Base-by-base conservation (phyloP, 345 rosid genomes). In the Dipteronia sinensis region DNA sequence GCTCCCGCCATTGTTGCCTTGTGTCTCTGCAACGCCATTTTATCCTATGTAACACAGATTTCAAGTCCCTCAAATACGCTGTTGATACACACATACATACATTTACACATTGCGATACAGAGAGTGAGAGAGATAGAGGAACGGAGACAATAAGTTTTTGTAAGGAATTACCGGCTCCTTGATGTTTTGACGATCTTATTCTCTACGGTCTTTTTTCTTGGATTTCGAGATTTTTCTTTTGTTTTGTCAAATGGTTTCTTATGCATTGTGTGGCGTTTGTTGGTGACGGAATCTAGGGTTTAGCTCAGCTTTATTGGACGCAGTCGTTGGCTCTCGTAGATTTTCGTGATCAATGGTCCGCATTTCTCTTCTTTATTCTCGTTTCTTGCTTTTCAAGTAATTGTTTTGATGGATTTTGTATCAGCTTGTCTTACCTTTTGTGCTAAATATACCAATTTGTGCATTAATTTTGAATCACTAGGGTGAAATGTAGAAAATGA, bases 261-360 rank as follows among this genome's bases (percentile, higher is more conserved):
- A 67, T 70, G 73, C 81, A 64, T 83, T 78, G 61, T 31, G 13
- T 13, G 20, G 51, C 53, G 34, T 22, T 19, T 49, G 4, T 53
- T n/a, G 38, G 27, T 61, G 65, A 65, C 17, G 65, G 68, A 69
- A 77, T 65, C 86, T 79, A 73, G 79, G 82, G 82, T 75, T 34
- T 34, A 34, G 34, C 34, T 77, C 66, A 77, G 62, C 23, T 56
- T 56, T 56, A n/a, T 56, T 58, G 72, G 75, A 67, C 72, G 76
- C 79, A 38, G 82, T 69, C 40, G 29, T 82, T 27, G 79, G 76
- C 79, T 81, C 87, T 66, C 70, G 80, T 46, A 40, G 64, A 76
- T 69, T 76, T 31, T 23, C 10, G 66, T 71, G 71, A 69, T 79
- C 27, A 71, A 88, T 88, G 90, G 90, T 86, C 20, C 1, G 49